These are phyloP conservation scores for Aspergillus biplanus DNA, from an alignment of 495 filamentous ascomycete species.

Conservation along the genomic window DNA sequence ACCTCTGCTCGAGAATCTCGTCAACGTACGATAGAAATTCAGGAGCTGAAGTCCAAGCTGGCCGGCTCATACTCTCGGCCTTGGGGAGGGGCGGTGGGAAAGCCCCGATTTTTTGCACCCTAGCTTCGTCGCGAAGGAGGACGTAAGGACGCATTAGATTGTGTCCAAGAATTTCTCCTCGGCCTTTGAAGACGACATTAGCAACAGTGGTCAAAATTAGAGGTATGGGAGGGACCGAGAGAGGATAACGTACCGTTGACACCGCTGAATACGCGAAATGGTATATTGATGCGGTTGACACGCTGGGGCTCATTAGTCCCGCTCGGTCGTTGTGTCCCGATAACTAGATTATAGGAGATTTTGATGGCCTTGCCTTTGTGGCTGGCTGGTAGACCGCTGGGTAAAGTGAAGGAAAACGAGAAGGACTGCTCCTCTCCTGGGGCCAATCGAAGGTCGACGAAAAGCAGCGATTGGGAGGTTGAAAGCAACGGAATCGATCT, in stretches of 20 bases:
- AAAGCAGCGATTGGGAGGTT: slow-evolving; percentile 95
- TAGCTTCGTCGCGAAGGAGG: slow-evolving; percentile 82
- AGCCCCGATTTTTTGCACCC: slow-evolving; percentile 42
- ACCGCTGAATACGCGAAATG: slow-evolving; percentile 91
- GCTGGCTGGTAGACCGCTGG: slow-evolving; percentile 83
- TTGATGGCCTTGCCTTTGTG: slow-evolving; percentile 94
- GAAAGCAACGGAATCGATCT: slow-evolving; percentile 86
- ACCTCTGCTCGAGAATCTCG: slow-evolving; percentile 67
- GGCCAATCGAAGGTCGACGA: slow-evolving; percentile 85
- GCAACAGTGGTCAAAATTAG: not conserved
- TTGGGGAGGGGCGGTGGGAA: slow-evolving; percentile 29
- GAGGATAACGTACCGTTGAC: slow-evolving; percentile 64
- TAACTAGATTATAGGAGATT: slow-evolving; percentile 85
- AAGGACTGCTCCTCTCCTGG: slow-evolving; percentile 91
- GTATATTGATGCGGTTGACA: slow-evolving; percentile 90
- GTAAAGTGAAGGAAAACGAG: slow-evolving; percentile 82
- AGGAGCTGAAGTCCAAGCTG: slow-evolving; percentile 42
- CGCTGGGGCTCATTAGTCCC: slow-evolving; percentile 72
- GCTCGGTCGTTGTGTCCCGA: slow-evolving; percentile 88
- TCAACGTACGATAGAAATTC: slow-evolving; percentile 82
- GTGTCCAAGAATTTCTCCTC: slow-evolving; percentile 73
- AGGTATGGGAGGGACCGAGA: not conserved
- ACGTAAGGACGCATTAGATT: slow-evolving; percentile 95
- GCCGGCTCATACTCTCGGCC: slow-evolving; percentile 43
- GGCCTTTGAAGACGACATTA: slow-evolving; percentile 39